Evolutionary conservation across 1,139 yeast genomes (phyloP), one percentile per base, ranked within the genome.

Genomic region (Yamadazyma dendronema): DNA sequence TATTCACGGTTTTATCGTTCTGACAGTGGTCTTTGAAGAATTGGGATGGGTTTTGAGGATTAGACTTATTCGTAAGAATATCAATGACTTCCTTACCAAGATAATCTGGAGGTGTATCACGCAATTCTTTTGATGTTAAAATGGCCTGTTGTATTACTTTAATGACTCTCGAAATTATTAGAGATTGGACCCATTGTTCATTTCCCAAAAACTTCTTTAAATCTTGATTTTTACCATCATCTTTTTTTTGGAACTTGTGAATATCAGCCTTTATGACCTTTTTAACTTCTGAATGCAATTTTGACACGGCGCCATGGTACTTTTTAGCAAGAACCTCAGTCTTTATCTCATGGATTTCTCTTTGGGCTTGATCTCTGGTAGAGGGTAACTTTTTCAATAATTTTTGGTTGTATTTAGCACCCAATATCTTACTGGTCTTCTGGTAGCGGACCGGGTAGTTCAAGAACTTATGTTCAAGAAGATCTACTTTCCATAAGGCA

Each of bases 1-100:
- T 65, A 55, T 77, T 65, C 40, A 72, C 43, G 24, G 51, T 61
- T 46, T 64, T 56, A 34, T 68, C 55, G 53, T 65, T 58, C 33
- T 75, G 74, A 48, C 75, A 70, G 47, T 64, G 54, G 6, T 45
- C 49, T 28, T 73, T 75, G 54, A 75, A 77, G 56, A 79, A 77
- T 22, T 61, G 54, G 28, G 74, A 64, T 0, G 84, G 81, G 46
- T 77, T 71, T 17, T 52, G 39, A 2, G 50, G 36, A 34, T 56
- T 41, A 6, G 56, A 21, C 43, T 67, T 67, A 45, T 68, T 62
- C 2, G 37, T 38, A 11, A 67, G 41, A 6, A 56, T 55, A 0
- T 28, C 38, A 17, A 53, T 35, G 3, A 63, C 41, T 0, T 61
- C 62, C 7, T 42, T 41, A 3, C 61, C 46, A 11, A 72, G 54